Evolutionary conservation across 2,329 filamentous ascomycete species (phyloP), one percentile per base, ranked within the genome.

Genomic region (Parasarocladium wereldwijsianum): DNA sequence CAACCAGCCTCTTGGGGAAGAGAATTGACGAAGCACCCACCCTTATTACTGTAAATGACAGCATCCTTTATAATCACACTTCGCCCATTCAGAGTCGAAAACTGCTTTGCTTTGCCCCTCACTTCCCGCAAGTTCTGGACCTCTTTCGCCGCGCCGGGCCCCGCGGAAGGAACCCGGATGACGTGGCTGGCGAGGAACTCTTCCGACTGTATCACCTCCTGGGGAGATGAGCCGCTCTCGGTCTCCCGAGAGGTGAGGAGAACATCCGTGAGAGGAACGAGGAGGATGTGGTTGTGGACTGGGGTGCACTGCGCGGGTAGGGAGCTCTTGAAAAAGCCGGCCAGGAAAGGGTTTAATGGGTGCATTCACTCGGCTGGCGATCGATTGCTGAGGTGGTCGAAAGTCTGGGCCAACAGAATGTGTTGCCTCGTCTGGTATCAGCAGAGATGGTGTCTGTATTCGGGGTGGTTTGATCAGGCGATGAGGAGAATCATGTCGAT

Each of bases 151-250:
- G 57, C 53, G 38, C 55, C 56, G 36, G 54, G 52, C 33, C 56
- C 56, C 34, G 64, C 55, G 34, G 60, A 60, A 24, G 83, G 77
- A 41, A 94, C 75, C 43, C 86, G 83, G 48, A 98, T 66, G 34
- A 96, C 85, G 79, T 98, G 90, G 62, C 90, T 96, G 38, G 76
- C 84, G 34, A 98, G 69, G 52, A 98, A 96, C 44, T 98, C 90
- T 52, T 98, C 90, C 33, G 82, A 85, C 37, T 73, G 71, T 46
- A 87, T 76, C 41, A 93, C 70, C 50, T 96, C 87, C 43, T 74
- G 63, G 54, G 85, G 79, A 34, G 70, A 62, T 40, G 72, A 64
- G 52, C 80, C 80, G 43, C 78, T 80, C 54, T 96, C 90, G 51
- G 76, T 73, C 56, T 98, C 90, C 61, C 81, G 81, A 51, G 74